A percentile compares a stretch with the other conserved stretches of the same genome.
These are phyloP conservation scores for Dactylellina parvicollis DNA, from an alignment of 2,329 filamentous ascomycete genomes.

Conservation along the genomic window DNA sequence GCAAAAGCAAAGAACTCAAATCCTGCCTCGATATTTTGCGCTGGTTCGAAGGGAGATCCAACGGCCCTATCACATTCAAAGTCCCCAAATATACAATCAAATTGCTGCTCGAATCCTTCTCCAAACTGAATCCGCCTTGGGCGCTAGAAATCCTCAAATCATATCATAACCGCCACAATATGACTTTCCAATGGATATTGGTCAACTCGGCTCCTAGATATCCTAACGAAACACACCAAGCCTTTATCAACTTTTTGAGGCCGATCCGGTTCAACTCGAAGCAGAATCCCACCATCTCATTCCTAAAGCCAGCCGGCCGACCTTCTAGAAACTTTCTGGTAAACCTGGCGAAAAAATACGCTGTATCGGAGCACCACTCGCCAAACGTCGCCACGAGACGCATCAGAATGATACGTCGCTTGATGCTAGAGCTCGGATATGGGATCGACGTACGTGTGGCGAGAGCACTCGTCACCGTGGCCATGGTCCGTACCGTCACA, in stretches of 20 bases:
- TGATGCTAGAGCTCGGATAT: constrained; percentile 8
- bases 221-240: constrained; percentile 19
- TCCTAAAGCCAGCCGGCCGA: not conserved
- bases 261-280: not conserved
- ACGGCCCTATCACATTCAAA: constrained; percentile 20
- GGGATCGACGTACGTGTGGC: constrained; percentile 21
- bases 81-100: constrained; percentile 13
- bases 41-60: constrained; percentile 18
- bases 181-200: constrained; percentile 8
- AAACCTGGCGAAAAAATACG: constrained; percentile 21
- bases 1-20: not conserved
- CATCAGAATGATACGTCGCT: constrained; percentile 11
- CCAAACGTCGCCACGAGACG: constrained; percentile 20
- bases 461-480: constrained; percentile 17
- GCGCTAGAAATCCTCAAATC: constrained; percentile 24
- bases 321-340: constrained; percentile 18
- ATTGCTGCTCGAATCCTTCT: not conserved
- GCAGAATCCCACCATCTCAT: constrained; percentile 11
- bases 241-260: constrained; percentile 6
- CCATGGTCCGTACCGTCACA: constrained; percentile 22
- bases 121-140: constrained; percentile 9
- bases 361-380: constrained; percentile 30
- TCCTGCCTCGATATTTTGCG: constrained; percentile 34
- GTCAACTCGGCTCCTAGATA: constrained; percentile 10
- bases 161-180: constrained; percentile 14